Percentiles rank a stretch among this genome's conserved stretches.
These are phyloP conservation scores for Paramecium biaurelia DNA, from an alignment of 73 alveolate genomes.

Conservation along the genomic window DNA sequence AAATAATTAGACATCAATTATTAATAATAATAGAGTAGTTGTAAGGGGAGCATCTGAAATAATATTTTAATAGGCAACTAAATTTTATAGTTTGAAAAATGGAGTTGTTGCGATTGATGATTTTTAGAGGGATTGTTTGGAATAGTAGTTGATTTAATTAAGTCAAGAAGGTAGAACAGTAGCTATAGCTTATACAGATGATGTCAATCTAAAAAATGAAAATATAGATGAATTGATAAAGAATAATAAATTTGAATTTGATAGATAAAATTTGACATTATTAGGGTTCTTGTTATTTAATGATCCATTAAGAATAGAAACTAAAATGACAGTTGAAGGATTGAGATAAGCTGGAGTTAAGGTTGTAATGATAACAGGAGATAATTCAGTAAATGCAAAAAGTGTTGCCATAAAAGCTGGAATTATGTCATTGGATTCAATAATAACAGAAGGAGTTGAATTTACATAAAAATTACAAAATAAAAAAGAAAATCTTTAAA, in stretches of 20 bases:
- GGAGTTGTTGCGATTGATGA: constrained; percentile 63
- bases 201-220: constrained; percentile 50
- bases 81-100: constrained; percentile 61
- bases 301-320: constrained; percentile 81
- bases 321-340: constrained; percentile 71
- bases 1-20: constrained; percentile 11
- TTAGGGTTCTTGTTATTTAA: constrained; percentile 74
- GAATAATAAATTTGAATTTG: constrained; percentile 65
- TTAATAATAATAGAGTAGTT: constrained; percentile 63
- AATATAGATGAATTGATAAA: constrained; percentile 53
- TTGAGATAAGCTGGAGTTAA: constrained; percentile 88
- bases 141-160: constrained; percentile 67
- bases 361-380: constrained; percentile 93
- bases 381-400: constrained; percentile 78
- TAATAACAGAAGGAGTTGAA: constrained; percentile 74
- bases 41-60: constrained; percentile 80
- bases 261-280: constrained; percentile 68
- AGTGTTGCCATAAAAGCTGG: constrained; percentile 86
- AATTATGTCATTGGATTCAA: constrained; percentile 57
- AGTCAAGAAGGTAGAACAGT: constrained; percentile 65
- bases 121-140: not conserved
- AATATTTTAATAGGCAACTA: constrained; percentile 63
- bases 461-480: constrained; percentile 71
- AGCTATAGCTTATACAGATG: constrained; percentile 68
- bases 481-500: constrained; percentile 41